Evolutionary conservation across 2,329 filamentous ascomycete genomes (phyloP), one percentile per base, ranked within the genome.

Genomic region (Ophiocordyceps robertsii): DNA sequence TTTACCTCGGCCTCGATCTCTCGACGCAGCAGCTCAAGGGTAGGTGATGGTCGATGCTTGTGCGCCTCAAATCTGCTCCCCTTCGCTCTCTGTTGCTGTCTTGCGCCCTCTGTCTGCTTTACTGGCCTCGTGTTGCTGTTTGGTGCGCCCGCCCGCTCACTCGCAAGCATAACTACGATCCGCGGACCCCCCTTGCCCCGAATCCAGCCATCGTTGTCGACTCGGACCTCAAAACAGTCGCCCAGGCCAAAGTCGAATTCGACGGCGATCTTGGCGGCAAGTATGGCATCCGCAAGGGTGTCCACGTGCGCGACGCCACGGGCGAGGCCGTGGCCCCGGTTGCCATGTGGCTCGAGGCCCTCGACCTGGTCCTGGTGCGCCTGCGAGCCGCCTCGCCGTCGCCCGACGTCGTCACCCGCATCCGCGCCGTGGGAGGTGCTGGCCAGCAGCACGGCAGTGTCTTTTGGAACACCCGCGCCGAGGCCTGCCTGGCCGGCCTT

Each of bases 401-500:
- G 5, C 82, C 88, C 51, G 16, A n/a, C 21, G 16, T 37, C 24
- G 82, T 95, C 54, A 64, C 71, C 41, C 75, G 76, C 41, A 79
- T 98, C 49, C 78, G 75, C 55, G 90, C 86, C 29, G 74, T 98
- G 52, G 90, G 85, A 55, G 92, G 88, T 48, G 89, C 90, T 14
- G 89, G 92, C 43, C 93, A 96, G 74, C 92, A 98, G 69, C 92
- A 96, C 63, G 92, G 92, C 30, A 96, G 90, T 59, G 88, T 96
- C 27, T 96, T 92, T 66, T 96, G 90, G 90, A 83, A 75, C 45
- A 60, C 67, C 37, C 66, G 79, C 44, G 89, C 85, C 6, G 82
- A 84, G 56, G 55, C 62, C 8, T 56, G 82, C 37, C 71, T 96
- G 37, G 64, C 59, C 4, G 65, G 55, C 12, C 65, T 96, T 37